Base-by-base conservation (phyloP, 768 basidiomycete species). In the Suillus spraguei region DNA sequence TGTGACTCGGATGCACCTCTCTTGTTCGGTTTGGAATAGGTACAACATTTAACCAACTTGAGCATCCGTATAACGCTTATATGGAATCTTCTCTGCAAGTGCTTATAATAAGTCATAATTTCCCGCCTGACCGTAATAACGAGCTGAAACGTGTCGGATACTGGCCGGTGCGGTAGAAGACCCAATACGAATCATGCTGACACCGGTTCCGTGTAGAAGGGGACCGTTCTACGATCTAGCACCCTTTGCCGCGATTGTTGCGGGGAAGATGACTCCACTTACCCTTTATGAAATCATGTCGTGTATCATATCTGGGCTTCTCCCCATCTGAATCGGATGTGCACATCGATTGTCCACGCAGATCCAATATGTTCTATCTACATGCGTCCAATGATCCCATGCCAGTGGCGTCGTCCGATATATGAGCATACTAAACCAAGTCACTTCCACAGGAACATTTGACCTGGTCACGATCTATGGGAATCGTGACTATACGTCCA, bases 81-180 rank as follows among this genome's bases (percentile, higher is more conserved):
- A 39, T 56, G 38, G 56, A 58, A 38, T 58, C 38, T 58, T 58
- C 56, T 58, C 10, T 58, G 10, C 39, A 58, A 58, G 56, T 58
- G 32, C 38, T 13, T 28, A 58, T 58, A 58, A 58, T 58, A 58
- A 58, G 17, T 41, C 9, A 1, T 17, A 41, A 38, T 11, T 58
- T 58, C 38, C 56, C 56, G 56, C 38, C 28, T 28, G 28, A 28
- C 28, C 28, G 28, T 28, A 28, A 54, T 22, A 11, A 38, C 13
- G 11, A 36, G 53, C 13, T 14, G 36, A 20, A 13, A 11, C 7
- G 2, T 28, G 22, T 56, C 56, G 56, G 56, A 6, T 58, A 58
- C 56, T 4, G 24, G 0, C 55, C 55, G 55, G 55, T 11, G 17
- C 55, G 38, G 10, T 58, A 39, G 35, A 55, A 36, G 20, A 0